Conservation (phyloP, 495 filamentous ascomycete genomes). For the Lentithecium fluviatile region DNA sequence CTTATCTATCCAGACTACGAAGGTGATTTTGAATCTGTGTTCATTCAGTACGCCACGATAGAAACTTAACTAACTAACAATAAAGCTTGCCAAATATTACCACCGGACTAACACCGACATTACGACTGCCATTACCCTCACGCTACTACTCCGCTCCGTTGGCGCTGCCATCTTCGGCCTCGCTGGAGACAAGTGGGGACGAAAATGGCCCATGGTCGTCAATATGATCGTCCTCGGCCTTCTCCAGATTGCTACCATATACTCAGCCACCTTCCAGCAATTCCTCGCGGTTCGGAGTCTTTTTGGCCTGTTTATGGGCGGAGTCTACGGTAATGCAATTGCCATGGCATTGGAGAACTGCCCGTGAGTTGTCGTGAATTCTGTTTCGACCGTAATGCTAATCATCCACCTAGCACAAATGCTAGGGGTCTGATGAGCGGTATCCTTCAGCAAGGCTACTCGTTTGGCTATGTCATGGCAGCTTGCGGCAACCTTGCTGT, state of each 20-base stretch:
- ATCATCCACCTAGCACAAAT: conserved; percentile 38
- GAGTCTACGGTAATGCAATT: conserved; percentile 77
- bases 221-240: conserved; percentile 66
- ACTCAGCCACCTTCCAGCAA: conserved; percentile 61
- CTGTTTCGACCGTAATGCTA: neutral
- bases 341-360: conserved; percentile 79
- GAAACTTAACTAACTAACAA: too few species aligned
- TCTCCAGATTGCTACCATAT: conserved; percentile 73
- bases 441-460: conserved; percentile 75
- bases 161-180: conserved; percentile 72
- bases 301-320: conserved; percentile 82
- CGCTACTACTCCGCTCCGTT: conserved; percentile 66
- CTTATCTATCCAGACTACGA: conserved; percentile 67
- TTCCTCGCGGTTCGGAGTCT: conserved; percentile 69
- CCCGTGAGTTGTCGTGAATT: conserved; percentile 47
- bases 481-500: conserved; percentile 68
- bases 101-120: conserved; percentile 63
- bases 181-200: conserved; percentile 70
- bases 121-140: conserved; percentile 71
- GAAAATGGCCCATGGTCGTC: conserved; percentile 76
- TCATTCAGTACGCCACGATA: too few species aligned
- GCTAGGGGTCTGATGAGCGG: conserved; percentile 75
- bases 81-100: conserved; percentile 68
- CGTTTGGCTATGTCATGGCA: conserved; percentile 71
- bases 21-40: too few species aligned